Conservation (phyloP, 257 asterid species). For the Jaltomata sinuosa region DNA sequence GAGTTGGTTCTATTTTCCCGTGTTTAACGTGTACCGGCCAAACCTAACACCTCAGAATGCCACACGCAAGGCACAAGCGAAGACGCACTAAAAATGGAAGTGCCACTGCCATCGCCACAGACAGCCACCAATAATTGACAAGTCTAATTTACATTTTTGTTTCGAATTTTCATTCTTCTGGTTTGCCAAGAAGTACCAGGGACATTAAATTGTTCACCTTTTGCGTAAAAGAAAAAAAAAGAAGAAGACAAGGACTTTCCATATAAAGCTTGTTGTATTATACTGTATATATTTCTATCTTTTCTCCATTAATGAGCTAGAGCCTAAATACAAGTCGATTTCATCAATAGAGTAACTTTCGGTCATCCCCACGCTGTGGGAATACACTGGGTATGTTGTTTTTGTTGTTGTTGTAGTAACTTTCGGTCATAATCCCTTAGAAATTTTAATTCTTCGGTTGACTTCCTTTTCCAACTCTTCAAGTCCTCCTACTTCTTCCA, state of each 20-base stretch:
- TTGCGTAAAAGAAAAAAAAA: background rate
- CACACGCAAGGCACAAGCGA: background rate
- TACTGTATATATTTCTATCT: background rate
- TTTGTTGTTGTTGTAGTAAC: too few species aligned
- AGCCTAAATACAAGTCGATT: background rate
- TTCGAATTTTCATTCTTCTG: background rate
- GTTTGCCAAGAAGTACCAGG: background rate
- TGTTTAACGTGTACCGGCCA: background rate
- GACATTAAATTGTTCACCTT: background rate
- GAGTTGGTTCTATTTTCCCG: background rate
- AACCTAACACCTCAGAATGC: background rate
- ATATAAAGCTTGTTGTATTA: background rate
- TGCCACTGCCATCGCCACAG: too few species aligned
- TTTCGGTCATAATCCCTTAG: slow-evolving; percentile 36
- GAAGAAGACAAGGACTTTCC: background rate
- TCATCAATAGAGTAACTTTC: background rate
- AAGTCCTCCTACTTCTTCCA: slow-evolving; percentile 79
- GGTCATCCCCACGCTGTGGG: too few species aligned
- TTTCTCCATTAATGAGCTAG: background rate
- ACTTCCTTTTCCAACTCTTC: slow-evolving; percentile 71
- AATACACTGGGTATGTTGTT: too few species aligned
- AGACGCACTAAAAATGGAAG: background rate
- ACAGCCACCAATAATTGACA: background rate
- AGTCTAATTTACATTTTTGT: background rate
- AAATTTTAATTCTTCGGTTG: slow-evolving; percentile 41